Percentiles rank a stretch among this genome's conserved stretches.
phyloP scores from a whole-genome alignment of 2,329 filamentous ascomycete genomes.

The Akanthomyces muscarius region DNA sequence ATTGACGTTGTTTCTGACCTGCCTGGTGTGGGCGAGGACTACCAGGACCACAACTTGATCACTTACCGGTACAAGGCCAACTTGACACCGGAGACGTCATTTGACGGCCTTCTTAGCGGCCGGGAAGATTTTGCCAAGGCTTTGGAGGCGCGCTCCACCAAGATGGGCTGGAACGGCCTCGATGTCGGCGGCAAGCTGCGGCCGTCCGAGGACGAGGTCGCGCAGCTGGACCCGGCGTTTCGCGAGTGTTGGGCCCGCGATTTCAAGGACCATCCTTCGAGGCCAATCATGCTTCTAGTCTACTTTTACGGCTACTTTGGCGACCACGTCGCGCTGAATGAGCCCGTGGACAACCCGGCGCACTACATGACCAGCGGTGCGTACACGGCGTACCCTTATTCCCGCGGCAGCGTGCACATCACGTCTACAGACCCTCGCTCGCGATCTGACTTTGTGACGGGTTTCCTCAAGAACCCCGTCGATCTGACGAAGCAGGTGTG shows the following conservation, averaged over 20 bases:
- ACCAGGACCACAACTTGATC: conserved; percentile 45
- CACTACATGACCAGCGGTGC: conserved; percentile 49
- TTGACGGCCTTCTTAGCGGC: conserved; percentile 28
- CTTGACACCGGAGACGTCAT: conserved; percentile 42
- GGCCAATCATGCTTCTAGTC: conserved; percentile 25
- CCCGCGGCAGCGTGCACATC: conserved; percentile 56
- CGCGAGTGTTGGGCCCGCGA: conserved; percentile 47
- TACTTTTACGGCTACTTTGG: conserved; percentile 25
- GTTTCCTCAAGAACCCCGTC: conserved; percentile 42
- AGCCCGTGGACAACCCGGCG: conserved; percentile 31
- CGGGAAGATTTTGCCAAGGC: conserved; percentile 21
- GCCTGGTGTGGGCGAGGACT: conserved; percentile 44
- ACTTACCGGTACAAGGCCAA: conserved; percentile 47
- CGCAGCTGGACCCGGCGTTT: conserved; percentile 47
- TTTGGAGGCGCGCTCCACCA: conserved; percentile 24
- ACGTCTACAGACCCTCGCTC: conserved; percentile 33
- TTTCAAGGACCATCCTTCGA: conserved; percentile 33
- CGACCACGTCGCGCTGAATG: conserved; percentile 23
- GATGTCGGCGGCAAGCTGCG: conserved; percentile 52
- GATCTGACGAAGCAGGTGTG: conserved; percentile 58
- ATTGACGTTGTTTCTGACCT: conserved; percentile 48
- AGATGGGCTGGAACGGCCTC: conserved; percentile 52
- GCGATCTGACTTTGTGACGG: conserved; percentile 45
- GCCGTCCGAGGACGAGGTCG: conserved; percentile 48
- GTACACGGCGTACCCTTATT: conserved; percentile 57